Base-by-base conservation (phyloP, 1,284 basidiomycete species). In the Pseudozyma sp. region DNA sequence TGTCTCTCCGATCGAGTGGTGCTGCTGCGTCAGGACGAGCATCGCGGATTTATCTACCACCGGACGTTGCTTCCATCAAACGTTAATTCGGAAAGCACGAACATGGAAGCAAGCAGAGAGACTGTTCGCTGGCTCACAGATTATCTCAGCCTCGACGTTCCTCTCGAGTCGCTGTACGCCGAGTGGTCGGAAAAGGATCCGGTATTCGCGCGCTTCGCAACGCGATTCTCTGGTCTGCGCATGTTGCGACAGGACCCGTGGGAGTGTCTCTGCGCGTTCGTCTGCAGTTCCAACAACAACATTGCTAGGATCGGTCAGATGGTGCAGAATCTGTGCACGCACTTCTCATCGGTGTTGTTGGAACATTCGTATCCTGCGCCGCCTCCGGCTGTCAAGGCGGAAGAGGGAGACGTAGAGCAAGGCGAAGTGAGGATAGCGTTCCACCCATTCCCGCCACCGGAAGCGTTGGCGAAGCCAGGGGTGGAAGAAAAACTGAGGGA, bases 251-350 rank as follows among this genome's bases (percentile, higher is more conserved):
- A 99, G 84, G 94, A 97, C 82, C 93, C 94, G 57, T 99, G 94
- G 91, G 97, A 83, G 44, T 82, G 81, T 49, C 61, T 83, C 19
- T 81, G 77, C 48, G 78, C 79, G 19, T 99, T 99, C 86, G 97
- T 99, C 74, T 99, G 96, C 81, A 97, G 94, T 16, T 94, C 94
- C 1, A 99, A 98, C 82, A 99, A 99, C 84, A 96, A 99, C 79
- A 99, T 84, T 30, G 81, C 83, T 3, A 60, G 83, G 9, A 84
- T 84, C 24, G 79, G 81, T 9, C 80, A 81, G 58, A 84, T 84
- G 82, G 82, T 84, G 30, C 81, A 82, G 48, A 83, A 83, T 31
- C 69, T 84, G 0, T 81, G 78, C 52, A 82, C 77, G 9, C 78
- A 82, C 24, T 83, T 87, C 91, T 55, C 93, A 90, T 82, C 43